Base-by-base conservation (phyloP, 2,329 filamentous ascomycete species). In the Fusarium verrucosum region DNA sequence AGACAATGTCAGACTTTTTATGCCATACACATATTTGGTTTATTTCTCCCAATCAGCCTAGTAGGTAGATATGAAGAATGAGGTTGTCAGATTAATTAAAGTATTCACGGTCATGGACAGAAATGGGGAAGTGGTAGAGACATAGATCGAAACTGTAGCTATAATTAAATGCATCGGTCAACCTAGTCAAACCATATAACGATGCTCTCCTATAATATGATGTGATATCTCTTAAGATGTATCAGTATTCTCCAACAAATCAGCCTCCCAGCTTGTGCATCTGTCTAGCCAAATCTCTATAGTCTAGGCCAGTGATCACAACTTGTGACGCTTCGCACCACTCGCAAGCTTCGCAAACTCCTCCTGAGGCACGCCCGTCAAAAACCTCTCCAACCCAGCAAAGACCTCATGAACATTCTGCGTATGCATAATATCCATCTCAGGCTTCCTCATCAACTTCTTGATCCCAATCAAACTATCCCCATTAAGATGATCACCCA, bases 311-410 rank as follows among this genome's bases (percentile, higher is more conserved):
- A n/a, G n/a, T 40, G n/a, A 19, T 69, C 23, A 97, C 76, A 98
- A 80, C 82, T 98, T 98, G 80, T 99, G 95, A 75, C 89, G 92
- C 87, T 97, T 98, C 83, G 95, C 87, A 13, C 94, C 93, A 62
- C 83, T 87, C 2, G 92, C 92, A 74, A 98, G 81, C 83, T 91
- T 94, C 72, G 84, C 80, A 75, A 98, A 98, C 82, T 98, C 92
- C 76, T 90, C 85, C 82, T 97, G 93, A 19, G 95, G 95, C 38
- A 93, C 83, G 0, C 93, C 93, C 60, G 80, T 85, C 68, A 92
- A 76, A 73, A 98, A 97, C 58, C 93, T 82, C 62, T 94, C 89
- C 73, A 98, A 75, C 0, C 94, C 94, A 4, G 86, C 89, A 81
- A 97, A 94, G 2, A 95, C 92, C 83, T 98, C 94, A 30, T 86